These are phyloP conservation scores for Fraxinus greggii DNA, from an alignment of 305 asterid species.

Conservation along the genomic window DNA sequence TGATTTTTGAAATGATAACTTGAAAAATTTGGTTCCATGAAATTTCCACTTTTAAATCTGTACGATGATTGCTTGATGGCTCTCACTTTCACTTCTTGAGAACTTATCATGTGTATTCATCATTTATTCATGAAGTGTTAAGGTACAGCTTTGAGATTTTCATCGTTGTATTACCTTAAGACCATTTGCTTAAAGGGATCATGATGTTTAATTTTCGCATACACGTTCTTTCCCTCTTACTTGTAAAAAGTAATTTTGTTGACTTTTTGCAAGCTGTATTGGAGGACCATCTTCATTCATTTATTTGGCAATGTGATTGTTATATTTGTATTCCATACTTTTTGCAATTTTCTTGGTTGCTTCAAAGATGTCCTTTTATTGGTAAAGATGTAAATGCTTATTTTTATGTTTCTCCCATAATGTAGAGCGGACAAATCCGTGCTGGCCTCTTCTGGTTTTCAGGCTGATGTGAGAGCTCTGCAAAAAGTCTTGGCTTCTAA, in stretches of 20 bases:
- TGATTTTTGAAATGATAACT: not conserved
- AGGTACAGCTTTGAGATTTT: not conserved
- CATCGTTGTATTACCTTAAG: not conserved
- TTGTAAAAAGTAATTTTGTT: not conserved
- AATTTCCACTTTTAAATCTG: not conserved
- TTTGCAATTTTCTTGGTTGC: not conserved
- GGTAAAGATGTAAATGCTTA: constrained; percentile 6
- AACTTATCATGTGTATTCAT: not conserved
- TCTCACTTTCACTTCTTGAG: not conserved
- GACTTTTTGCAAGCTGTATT: not conserved
- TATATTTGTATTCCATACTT: not conserved
- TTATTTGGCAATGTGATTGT: not conserved
- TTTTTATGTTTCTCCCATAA: constrained; percentile 15
- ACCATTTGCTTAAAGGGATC: not conserved
- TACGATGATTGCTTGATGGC: not conserved
- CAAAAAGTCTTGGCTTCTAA: constrained; percentile 84
- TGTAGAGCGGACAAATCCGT: constrained; percentile 80
- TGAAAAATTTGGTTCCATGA: not conserved
- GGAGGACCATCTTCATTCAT: not conserved
- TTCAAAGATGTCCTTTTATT: not conserved
- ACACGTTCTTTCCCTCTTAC: not conserved
- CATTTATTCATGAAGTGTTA: not conserved
- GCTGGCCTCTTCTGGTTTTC: constrained; percentile 97
- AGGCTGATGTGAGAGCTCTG: constrained; percentile 91
- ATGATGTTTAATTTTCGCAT: not conserved